Base-by-base conservation (phyloP, 768 basidiomycete genomes). In the Russula abietina region DNA sequence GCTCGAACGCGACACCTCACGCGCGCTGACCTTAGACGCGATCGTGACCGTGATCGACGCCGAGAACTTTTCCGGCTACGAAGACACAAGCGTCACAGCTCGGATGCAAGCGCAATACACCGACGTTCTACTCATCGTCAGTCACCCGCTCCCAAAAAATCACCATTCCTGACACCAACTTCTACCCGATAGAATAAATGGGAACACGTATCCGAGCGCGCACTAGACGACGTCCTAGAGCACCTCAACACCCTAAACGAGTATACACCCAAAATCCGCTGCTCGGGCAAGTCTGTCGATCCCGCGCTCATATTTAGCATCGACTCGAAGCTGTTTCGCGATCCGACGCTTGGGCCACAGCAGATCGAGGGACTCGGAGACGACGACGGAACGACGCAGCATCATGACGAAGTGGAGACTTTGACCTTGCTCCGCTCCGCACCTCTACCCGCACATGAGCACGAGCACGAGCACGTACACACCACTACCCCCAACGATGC, bases 51-150 rank as follows among this genome's bases (percentile, higher is more conserved):
- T 96, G 24, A 77, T 98, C 52, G 90, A 92, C 70, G 89, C n/a
- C 0, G 91, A 92, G 74, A 96, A 96, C 73, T 98, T 98, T 72
- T 73, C 77, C 16, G 94, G 94, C 3, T 97, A 97, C 73, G 94
- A 97, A 70, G 95, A 98, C 71, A 88, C 84, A 0, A 92, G 89
- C 8, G 88, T 91, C 0, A 95, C 94, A 1, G 93, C 94, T 24
- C 91, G 84, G 71, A 93, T 96, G 87, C 87, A 92, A 76, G 91
- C 95, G n/a, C 89, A 88, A 70, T 98, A 96, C 72, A 93, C 94
- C 3, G 95, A 98, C 71, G 79, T 95, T 43, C 84, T 98, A 61
- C 77, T 98, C 32, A 82, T 98, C 58, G 90, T 91, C 63, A 62
- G 86, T 78, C 28, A 7, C 22, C 28, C 33, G 39, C 30, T 65